phyloP scores from a whole-genome alignment of 257 asterid species.

The Fraxinus pennsylvanica region DNA sequence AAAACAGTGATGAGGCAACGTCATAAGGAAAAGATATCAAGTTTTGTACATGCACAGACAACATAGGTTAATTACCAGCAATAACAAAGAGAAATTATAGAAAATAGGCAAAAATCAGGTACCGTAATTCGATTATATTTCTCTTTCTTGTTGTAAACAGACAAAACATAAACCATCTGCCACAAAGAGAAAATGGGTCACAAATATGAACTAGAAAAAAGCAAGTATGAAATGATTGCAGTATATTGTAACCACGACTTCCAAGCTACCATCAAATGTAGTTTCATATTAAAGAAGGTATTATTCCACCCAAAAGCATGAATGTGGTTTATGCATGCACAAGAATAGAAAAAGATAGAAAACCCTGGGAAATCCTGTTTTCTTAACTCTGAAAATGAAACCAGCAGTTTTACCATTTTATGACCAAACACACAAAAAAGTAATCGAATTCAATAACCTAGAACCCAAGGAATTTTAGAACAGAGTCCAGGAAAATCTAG shows the following conservation, averaged over 20 bases:
- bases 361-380: conserved; percentile 5
- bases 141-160: conserved; percentile 87
- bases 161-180: conserved; percentile 92
- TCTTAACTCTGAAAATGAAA: conserved; percentile 8
- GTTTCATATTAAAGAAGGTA: conserved; percentile 6
- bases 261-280: neutral
- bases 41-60: neutral
- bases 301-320: conserved; percentile 17
- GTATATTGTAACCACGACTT: conserved; percentile 1
- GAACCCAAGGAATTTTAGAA: neutral
- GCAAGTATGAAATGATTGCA: conserved; percentile 21
- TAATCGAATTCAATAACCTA: conserved; percentile 7
- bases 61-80: conserved; percentile 15
- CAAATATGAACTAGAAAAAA: conserved; percentile 23
- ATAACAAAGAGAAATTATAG: conserved; percentile 1
- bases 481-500: conserved; percentile 10
- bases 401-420: neutral
- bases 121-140: conserved; percentile 68
- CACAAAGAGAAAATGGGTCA: conserved; percentile 28
- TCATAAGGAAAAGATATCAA: neutral
- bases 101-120: conserved; percentile 26
- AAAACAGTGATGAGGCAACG: conserved; percentile 12
- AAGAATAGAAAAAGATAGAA: neutral
- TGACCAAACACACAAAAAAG: conserved; percentile 11
- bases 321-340: conserved; percentile 9